Conservation (phyloP, 495 filamentous ascomycete species). For the Cenococcum geophilum region DNA sequence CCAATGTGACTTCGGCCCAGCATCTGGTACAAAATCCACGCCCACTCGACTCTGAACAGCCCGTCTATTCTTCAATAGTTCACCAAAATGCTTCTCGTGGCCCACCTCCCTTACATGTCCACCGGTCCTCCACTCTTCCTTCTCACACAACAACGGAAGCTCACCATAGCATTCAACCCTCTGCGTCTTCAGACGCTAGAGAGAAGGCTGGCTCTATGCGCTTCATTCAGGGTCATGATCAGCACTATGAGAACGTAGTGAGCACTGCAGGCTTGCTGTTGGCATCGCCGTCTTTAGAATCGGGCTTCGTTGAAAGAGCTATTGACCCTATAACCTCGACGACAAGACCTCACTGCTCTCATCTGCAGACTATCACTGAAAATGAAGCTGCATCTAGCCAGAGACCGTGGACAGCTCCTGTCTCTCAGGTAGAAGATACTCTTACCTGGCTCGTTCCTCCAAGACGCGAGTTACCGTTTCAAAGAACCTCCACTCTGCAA, state of each 20-base stretch:
- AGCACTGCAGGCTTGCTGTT: neutral
- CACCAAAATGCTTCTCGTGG: neutral
- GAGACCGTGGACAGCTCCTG: constrained; percentile 17
- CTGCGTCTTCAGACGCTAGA: neutral
- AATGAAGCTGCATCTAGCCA: neutral
- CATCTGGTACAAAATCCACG: no score
- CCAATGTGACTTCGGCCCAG: no score
- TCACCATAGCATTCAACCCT: neutral
- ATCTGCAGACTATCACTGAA: constrained; percentile 10
- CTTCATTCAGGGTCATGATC: neutral
- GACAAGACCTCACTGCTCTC: neutral
- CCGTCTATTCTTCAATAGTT: neutral
- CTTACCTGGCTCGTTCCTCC: constrained; percentile 31
- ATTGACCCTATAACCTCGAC: constrained; percentile 5
- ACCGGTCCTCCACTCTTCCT: neutral
- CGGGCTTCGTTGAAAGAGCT: neutral
- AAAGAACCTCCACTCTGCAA: constrained; percentile 12
- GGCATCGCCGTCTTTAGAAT: neutral
- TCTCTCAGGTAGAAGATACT: neutral
- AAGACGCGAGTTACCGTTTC: constrained; percentile 38
- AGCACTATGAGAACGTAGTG: neutral
- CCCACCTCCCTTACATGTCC: neutral
- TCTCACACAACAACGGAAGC: neutral
- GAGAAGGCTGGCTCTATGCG: neutral
- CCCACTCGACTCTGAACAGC: neutral